Evolutionary conservation across 2,329 filamentous ascomycete species (phyloP), one percentile per base, ranked within the genome.

Genomic region (Diplodia scrobiculata): DNA sequence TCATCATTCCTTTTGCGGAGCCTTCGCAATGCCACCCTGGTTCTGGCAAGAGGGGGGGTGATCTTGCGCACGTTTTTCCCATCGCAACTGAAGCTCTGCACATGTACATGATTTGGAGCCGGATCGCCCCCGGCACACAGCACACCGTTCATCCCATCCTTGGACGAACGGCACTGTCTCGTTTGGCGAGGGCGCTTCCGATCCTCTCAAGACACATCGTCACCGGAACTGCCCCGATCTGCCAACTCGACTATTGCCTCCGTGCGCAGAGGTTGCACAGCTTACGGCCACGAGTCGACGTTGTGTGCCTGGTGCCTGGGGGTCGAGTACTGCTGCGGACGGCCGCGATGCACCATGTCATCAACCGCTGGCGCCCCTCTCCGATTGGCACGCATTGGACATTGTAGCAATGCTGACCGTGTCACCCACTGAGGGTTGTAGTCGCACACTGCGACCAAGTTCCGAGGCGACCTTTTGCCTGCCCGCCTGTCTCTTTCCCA

Each of bases 1-100:
- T 65, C 60, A 59, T 65, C 60, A 59, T 51, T 51, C 41, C 34
- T 60, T 62, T 62, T 62, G 58, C 58, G 58, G 45, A 59, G 54
- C 25, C 60, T 53, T 64, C 60, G 58, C 58, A 25, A 62, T 6
- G 25, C 45, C 41, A 50, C 3, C 32, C 58, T 34, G 4, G 3
- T 32, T 41, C 21, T 10, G 58, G 58, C 34, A 62, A 17, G 27
- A 50, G n/a, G 41, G 29, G 17, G 41, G 58, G 14, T 17, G 58
- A 62, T 62, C 58, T 27, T 36, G 58, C 45, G 58, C 58, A 62
- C 48, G 41, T 32, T 29, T 17, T 50, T 27, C 58, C 34, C 58
- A 50, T 62, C 58, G n/a, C 45, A 27, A 47, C 19, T 19, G 55
- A 21, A 32, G 38, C 25, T 21, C 55, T n/a, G 34, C 9, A 10